phyloP scores from a whole-genome alignment of 2,329 filamentous ascomycete species.

The Thielaviopsis euricoi region DNA sequence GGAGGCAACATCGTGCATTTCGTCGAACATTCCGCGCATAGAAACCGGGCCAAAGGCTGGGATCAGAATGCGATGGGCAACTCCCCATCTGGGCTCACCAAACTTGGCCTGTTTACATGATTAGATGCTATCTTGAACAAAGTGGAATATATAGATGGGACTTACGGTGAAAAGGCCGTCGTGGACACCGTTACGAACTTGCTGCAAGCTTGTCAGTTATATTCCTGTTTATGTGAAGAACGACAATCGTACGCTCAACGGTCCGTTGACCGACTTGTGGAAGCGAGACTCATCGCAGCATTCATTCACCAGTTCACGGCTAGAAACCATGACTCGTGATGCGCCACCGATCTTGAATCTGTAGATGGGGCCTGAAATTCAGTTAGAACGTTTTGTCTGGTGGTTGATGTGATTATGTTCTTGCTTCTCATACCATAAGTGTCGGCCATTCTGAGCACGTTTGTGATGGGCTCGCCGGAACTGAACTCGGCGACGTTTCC shows the following conservation, averaged over 20 bases:
- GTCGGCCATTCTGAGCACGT: slow-evolving; percentile 40
- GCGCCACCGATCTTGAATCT: slow-evolving; percentile 33
- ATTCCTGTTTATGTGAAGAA: not conserved
- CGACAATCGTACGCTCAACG: slow-evolving; percentile 23
- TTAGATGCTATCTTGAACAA: slow-evolving; percentile 11
- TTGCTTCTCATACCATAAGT: slow-evolving; percentile 38
- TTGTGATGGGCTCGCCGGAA: slow-evolving; percentile 35
- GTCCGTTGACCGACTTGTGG: slow-evolving; percentile 34
- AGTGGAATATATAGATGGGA: not conserved
- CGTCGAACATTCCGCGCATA: slow-evolving; percentile 52
- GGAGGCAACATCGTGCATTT: slow-evolving; percentile 50
- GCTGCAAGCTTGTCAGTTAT: slow-evolving; percentile 14
- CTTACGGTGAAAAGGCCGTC: slow-evolving; percentile 51
- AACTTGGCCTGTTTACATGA: slow-evolving; percentile 20
- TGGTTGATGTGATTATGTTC: too few relatives aligned
- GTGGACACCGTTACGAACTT: slow-evolving; percentile 42
- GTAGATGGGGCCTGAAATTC: slow-evolving; percentile 37
- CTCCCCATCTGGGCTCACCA: slow-evolving; percentile 45
- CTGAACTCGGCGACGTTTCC: slow-evolving; percentile 51
- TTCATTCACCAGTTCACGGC: slow-evolving; percentile 42
- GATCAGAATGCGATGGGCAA: slow-evolving; percentile 48
- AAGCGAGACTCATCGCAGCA: slow-evolving; percentile 51
- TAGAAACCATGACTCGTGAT: slow-evolving; percentile 33
- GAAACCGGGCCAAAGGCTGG: slow-evolving; percentile 54
- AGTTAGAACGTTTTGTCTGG: not conserved